Base-by-base conservation (phyloP, 176 grass and related monocot genomes). In the Oryza officinalis region DNA sequence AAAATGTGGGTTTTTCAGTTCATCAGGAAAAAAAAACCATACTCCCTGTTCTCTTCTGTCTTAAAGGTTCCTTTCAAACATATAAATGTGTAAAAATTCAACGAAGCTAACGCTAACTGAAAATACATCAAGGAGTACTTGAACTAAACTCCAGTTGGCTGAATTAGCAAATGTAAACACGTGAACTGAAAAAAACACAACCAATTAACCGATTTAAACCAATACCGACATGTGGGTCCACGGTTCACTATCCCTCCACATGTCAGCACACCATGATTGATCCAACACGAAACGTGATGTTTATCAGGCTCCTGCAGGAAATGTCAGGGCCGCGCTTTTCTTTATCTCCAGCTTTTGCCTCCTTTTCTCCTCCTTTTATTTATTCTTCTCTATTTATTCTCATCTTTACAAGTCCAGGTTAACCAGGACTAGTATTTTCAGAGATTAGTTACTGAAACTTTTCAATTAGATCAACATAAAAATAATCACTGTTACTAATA, bases 231-330 rank as follows among this genome's bases (percentile, higher is more conserved):
- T 28, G 78, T 46, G 27, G 79, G 83, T 1, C 3, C 23, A 10
- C 0, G 0, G 0, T 6, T 17, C 6, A 2, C 8, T 2, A 0
- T 72, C 0, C 17, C 73, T 79, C 83, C 79, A 82, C 79, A 66
- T 54, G 79, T 82, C 83, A 86, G 73, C 9, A 0, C 59, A 67
- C 72, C 20, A 82, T 86, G 83, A 86, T 86, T 86, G 73, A 57
- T 22, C 66, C 83, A 86, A 59, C 88, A 90, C 27, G 59, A 71
- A 89, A 71, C 73, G 83, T 78, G 83, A 59, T 9, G 78, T 73
- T 82, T 37, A 45, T 44, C 72, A 90, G 83, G 72, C 44, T 26
- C 26, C 66, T 57, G 83, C 83, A 72, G 83, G 78, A 86, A 73
- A 46, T 82, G 83, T 78, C 88, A 82, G 79, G 20, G 22, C 67